Base-by-base conservation (phyloP, 2,329 filamentous ascomycete species). In the Fusarium avenaceum region DNA sequence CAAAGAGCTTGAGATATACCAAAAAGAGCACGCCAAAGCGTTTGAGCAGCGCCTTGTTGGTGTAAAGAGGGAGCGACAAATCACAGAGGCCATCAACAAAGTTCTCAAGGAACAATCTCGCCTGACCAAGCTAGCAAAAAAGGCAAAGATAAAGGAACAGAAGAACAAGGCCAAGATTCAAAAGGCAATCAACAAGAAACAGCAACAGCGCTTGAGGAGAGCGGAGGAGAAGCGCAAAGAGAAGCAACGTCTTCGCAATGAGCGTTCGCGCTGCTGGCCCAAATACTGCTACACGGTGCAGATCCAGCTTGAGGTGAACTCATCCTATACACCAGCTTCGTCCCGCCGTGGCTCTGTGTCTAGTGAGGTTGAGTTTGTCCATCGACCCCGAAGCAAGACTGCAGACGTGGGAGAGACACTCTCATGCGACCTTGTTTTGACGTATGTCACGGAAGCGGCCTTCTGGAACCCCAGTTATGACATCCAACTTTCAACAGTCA, bases 401-500 rank as follows among this genome's bases (percentile, higher is more conserved):
- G 49, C 60, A 6, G 70, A 67, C 2, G 49, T 56, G 2, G 72
- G 61, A 49, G 45, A 76, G 43, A 8, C 45, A 2, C 46, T 57
- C 1, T 49, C 60, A 6, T 85, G 83, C 72, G 79, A 84, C 51
- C 75, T 90, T 8, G 80, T 83, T 5, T 71, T 90, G n/a, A 86
- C 84, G 1, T 90, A 90, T 71, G 83, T 89, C 35, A 88, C 88
- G 0, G 79, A 80, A 9, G 81, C 82, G 2, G 87, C 87, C 1
- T 86, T 79, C 63, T 91, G 89, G 88, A 78, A 79, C 1, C 87
- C 89, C 4, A 85, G 82, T 56, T 91, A 91, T 74, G 87, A 91
- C 69, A 76, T 90, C 39, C 83, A 83, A 51, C 81, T 91, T n/a
- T 86, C 82, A 14, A 89, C 88, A 2, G 83, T 84, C 0, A 80